Base-by-base conservation (phyloP, 139 green algal species). In the Pseudopediastrum boryanum region DNA sequence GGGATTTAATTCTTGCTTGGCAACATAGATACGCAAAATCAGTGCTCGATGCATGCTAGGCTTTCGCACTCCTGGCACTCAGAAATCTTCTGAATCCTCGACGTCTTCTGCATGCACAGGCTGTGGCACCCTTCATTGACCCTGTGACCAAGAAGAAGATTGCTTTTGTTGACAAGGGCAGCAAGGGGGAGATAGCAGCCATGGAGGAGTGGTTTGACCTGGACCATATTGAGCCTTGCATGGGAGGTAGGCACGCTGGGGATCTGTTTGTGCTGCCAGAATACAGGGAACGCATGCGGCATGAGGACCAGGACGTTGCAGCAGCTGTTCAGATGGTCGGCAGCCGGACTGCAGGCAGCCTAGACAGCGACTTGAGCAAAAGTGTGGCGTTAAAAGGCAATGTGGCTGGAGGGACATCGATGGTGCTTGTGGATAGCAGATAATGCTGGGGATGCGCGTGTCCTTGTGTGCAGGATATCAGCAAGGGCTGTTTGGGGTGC, bases 121-220 rank as follows among this genome's bases (percentile, higher is more conserved):
- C 91, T 2, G 85, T 94, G 29, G 71, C 79, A 0, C 91, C 92
- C 0, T 88, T 90, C 83, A 83, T 90, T 2, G 92, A 96, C 84
- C 82, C 90, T 0, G 81, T 92, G 8, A 96, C 92, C 1, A 81
- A 89, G 50, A 70, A 92, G 65, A 96, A 96, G 85, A 87, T 96
- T 36, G 68, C 85, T 0, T 96, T 96, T 39, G 48, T 93, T 2
- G 65, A 86, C 41, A 86, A 85, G 51, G 74, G 74, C 19, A 2
- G 39, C 0, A 36, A 88, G 5, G 78, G 59, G 58, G 58, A 78
- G 36, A 23, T 39, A 19, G 9, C 63, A 10, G 4, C 75, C 80
- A 80, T 82, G 76, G 63, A 39, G 13, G 35, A 23, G 50, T 52
- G 12, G 42, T 87, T 90, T 29, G 9, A 88, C 56, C 42, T 88